Evolutionary conservation across 805 yeast species (phyloP).

Genomic region (Barnettozyma salicaria): DNA sequence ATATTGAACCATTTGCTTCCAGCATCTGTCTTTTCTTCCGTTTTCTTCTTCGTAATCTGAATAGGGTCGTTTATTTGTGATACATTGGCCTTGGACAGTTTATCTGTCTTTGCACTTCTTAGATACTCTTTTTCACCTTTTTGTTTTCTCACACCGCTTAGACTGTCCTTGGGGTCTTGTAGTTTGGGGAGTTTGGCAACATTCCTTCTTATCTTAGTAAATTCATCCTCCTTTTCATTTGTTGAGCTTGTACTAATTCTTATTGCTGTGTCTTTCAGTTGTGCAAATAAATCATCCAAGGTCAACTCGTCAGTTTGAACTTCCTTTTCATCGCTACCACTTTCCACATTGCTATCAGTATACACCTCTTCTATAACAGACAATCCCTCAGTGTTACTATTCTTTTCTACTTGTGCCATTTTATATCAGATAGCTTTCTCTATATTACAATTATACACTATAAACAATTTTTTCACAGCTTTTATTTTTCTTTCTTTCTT

Average conservation of each 20-base stretch:
- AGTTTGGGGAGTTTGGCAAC: conserved; percentile 38
- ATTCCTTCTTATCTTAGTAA: conserved; percentile 32
- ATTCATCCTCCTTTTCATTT: conserved; percentile 20
- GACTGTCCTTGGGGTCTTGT: conserved; percentile 11
- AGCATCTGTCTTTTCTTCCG: conserved; percentile 25
- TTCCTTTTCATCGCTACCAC: neutral
- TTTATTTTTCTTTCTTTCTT: too few relatives aligned
- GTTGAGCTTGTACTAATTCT: conserved; percentile 1
- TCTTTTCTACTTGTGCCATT: neutral
- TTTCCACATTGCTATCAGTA: neutral
- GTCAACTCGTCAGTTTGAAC: conserved; percentile 16
- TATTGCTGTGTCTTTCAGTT: conserved; percentile 20
- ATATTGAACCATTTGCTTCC: conserved; percentile 76
- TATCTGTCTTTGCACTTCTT: conserved; percentile 10
- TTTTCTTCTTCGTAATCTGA: conserved; percentile 18
- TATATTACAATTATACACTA: too few relatives aligned
- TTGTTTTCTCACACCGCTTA: conserved; percentile 8
- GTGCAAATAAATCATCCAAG: conserved; percentile 32
- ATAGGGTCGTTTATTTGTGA: conserved; percentile 46
- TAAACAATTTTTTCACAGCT: too few relatives aligned
- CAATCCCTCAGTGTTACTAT: neutral
- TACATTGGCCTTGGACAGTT: conserved; percentile 16
- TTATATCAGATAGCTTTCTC: too few relatives aligned
- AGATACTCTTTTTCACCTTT: conserved; percentile 25
- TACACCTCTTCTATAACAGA: conserved; percentile 5